Percentiles rank a stretch among this genome's conserved stretches.
Evolutionary conservation across 345 rosid genomes (phyloP).

Genomic region (Firmiana major): DNA sequence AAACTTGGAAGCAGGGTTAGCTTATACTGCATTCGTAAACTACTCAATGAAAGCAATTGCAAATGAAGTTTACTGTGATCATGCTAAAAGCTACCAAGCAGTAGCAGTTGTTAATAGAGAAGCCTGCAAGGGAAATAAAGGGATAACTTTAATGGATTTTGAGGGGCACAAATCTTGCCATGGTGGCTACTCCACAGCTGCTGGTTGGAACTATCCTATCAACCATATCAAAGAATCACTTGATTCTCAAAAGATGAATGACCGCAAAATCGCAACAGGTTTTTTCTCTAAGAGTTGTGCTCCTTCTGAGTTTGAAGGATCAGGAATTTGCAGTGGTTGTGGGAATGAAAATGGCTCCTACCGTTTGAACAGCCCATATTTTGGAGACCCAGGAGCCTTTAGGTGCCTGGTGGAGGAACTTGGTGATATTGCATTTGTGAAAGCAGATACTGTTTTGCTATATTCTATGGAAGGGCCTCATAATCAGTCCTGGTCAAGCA

Average conservation of each 20-base stretch:
- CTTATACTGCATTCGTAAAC: conserved; percentile 36
- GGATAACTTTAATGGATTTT: conserved; percentile 24
- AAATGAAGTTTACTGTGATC: conserved; percentile 37
- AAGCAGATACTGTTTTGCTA: conserved; percentile 29
- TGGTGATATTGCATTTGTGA: conserved; percentile 40
- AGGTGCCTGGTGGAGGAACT: conserved; percentile 34
- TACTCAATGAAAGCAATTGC: conserved; percentile 48
- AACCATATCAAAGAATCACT: conserved; percentile 19
- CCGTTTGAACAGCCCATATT: conserved; percentile 9
- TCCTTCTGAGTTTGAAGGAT: conserved; percentile 24
- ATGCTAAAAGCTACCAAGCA: conserved; percentile 23
- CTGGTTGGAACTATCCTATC: conserved; percentile 40
- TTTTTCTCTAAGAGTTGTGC: conserved; percentile 38
- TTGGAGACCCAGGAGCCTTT: conserved; percentile 32
- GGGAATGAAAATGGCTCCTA: conserved; percentile 26
- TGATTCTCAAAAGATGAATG: neutral
- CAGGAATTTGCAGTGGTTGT: conserved; percentile 26
- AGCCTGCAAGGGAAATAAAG: conserved; percentile 16
- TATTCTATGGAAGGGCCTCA: conserved; percentile 34
- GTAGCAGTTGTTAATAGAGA: conserved; percentile 26
- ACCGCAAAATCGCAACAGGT: neutral
- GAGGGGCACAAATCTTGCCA: conserved; percentile 37
- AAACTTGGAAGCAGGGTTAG: conserved; percentile 35
- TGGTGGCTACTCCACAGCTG: conserved; percentile 30
- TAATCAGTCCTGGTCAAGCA: conserved; percentile 35